Evolutionary conservation across 352 stramenopile genomes (phyloP).

Genomic region (Globisporangium okanoganense): DNA sequence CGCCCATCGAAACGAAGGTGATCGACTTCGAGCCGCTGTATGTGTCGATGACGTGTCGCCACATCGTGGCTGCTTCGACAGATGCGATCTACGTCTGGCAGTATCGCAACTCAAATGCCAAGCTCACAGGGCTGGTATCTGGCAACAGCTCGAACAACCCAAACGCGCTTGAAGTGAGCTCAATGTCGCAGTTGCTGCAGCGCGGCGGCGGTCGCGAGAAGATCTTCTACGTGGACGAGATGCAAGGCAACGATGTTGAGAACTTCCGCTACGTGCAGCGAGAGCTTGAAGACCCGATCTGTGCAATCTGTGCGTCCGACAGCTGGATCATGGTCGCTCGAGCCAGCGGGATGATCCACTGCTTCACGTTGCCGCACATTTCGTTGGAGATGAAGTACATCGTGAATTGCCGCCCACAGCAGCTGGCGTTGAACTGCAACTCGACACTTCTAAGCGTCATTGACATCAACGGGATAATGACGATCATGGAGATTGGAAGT

Average conservation of each 20-base stretch:
- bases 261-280: slow-evolving; percentile 65
- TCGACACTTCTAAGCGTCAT: slow-evolving; percentile 86
- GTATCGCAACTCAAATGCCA: slow-evolving; percentile 84
- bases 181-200: slow-evolving; percentile 67
- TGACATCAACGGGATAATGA: slow-evolving; percentile 86
- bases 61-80: slow-evolving; percentile 76
- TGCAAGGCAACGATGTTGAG: slow-evolving; percentile 67
- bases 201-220: slow-evolving; percentile 74
- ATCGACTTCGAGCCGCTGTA: slow-evolving; percentile 84
- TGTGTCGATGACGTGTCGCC: slow-evolving; percentile 82
- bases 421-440: slow-evolving; percentile 87
- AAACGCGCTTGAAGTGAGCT: slow-evolving; percentile 43
- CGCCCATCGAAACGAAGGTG: slow-evolving; percentile 80
- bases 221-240: slow-evolving; percentile 89
- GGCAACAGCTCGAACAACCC: slow-evolving; percentile 23
- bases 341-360: slow-evolving; percentile 79
- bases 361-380: slow-evolving; percentile 91
- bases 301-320: slow-evolving; percentile 81
- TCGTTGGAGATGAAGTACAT: slow-evolving; percentile 90
- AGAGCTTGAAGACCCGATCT: slow-evolving; percentile 83
- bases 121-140: slow-evolving; percentile 62
- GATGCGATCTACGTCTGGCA: slow-evolving; percentile 93
- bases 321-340: slow-evolving; percentile 82
- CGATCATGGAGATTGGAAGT: slow-evolving; percentile 78
- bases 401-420: slow-evolving; percentile 73